Conservation (phyloP, 192 early-diverging fungal species). For the Coemansia sp. region DNA sequence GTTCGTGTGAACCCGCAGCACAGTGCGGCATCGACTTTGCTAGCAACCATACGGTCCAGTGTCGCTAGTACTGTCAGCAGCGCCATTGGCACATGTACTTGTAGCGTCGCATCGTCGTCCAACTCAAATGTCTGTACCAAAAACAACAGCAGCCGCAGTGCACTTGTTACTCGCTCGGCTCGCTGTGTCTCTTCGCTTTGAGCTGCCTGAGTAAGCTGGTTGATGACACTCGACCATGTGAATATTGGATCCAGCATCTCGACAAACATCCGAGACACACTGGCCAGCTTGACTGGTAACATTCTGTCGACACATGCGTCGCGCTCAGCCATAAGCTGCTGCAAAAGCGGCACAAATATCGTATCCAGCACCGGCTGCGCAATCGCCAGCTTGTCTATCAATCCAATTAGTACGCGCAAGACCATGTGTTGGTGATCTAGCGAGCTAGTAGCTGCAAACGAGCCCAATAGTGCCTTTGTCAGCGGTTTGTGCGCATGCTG, state of each 20-base stretch:
- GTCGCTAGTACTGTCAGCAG: conserved; percentile 58
- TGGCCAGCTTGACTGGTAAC: conserved; percentile 60
- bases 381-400: conserved; percentile 83
- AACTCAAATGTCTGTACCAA: conserved; percentile 72
- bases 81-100: conserved; percentile 80
- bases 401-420: conserved; percentile 78
- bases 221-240: conserved; percentile 75
- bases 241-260: conserved; percentile 85
- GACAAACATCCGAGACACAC: conserved; percentile 85
- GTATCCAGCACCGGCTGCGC: conserved; percentile 71
- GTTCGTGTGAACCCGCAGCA: conserved; percentile 43
- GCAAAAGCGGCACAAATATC: conserved; percentile 71
- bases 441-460: conserved; percentile 48
- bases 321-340: conserved; percentile 61
- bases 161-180: conserved; percentile 17
- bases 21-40: background rate
- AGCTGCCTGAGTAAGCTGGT: conserved; percentile 48
- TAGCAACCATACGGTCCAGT: conserved; percentile 22
- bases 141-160: conserved; percentile 67
- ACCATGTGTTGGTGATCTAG: conserved; percentile 56
- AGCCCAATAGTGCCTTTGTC: conserved; percentile 58
- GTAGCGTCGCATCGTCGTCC: conserved; percentile 78
- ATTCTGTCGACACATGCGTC: conserved; percentile 14
- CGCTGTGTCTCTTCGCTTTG: background rate
- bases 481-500: conserved; percentile 56